Conservation (phyloP, 2,329 filamentous ascomycete genomes). For the Aspergillus sp. region DNA sequence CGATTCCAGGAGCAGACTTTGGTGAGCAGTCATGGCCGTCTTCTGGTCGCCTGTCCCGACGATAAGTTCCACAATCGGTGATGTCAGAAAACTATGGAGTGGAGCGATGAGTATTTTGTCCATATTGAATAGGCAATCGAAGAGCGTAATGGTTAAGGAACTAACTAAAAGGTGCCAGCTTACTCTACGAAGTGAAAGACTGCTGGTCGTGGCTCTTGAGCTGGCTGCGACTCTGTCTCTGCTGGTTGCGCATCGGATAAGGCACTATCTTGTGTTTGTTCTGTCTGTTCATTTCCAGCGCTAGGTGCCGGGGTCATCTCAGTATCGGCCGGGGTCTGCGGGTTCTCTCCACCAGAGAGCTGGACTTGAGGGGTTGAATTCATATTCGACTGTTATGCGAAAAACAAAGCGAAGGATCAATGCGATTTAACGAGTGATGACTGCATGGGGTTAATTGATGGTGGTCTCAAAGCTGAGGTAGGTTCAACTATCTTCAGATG, state of each 20-base stretch:
- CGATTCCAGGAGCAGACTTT: slow-evolving; percentile 73
- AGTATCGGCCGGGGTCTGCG: slow-evolving; percentile 26
- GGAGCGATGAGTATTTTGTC: background rate
- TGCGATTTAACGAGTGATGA: background rate
- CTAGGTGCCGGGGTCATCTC: slow-evolving; percentile 32
- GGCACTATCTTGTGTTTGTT: slow-evolving; percentile 25
- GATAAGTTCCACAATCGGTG: slow-evolving; percentile 70
- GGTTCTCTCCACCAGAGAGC: slow-evolving; percentile 19
- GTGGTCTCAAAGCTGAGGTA: no score
- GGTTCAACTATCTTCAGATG: background rate
- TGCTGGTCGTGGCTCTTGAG: slow-evolving; percentile 21
- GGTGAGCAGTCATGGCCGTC: slow-evolving; percentile 75
- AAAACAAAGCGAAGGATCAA: background rate
- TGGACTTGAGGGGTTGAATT: slow-evolving; percentile 26
- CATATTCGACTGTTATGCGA: slow-evolving; percentile 17
- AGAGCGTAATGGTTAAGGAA: background rate
- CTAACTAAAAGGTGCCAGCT: slow-evolving; percentile 7
- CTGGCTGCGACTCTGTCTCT: slow-evolving; percentile 21
- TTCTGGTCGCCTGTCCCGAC: slow-evolving; percentile 64
- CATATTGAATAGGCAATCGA: slow-evolving; percentile 1
- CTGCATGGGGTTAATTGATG: background rate
- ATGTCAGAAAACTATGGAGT: slow-evolving; percentile 60
- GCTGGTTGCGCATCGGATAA: slow-evolving; percentile 28
- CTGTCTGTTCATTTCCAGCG: slow-evolving; percentile 23
- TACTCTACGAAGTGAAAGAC: slow-evolving; percentile 38